A percentile compares a stretch with the other conserved stretches of the same genome.
Conservation (phyloP, 371 early-diverging fungal species). For the Agmasoma carcini region DNA sequence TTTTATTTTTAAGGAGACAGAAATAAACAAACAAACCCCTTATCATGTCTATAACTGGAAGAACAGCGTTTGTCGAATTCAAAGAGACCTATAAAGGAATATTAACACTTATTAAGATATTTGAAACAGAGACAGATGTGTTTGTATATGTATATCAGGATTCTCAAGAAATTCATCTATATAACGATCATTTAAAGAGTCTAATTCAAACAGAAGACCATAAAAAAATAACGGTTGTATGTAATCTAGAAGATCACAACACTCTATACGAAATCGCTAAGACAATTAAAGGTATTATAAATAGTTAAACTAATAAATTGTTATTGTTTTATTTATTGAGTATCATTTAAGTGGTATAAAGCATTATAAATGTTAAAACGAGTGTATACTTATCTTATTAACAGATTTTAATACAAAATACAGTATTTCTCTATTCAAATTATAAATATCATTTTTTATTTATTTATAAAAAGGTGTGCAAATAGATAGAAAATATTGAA, state of each 20-base stretch:
- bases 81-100: slow-evolving; percentile 10
- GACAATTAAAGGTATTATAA: not conserved
- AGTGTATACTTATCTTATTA: no score
- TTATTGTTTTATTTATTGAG: not conserved
- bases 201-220: slow-evolving; percentile 5
- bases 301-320: not conserved
- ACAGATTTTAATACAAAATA: not conserved
- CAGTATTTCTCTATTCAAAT: no score
- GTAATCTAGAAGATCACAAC: slow-evolving; percentile 31
- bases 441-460: no score
- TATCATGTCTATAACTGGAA: slow-evolving; percentile 1
- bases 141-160: slow-evolving; percentile 40
- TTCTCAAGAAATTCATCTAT: slow-evolving; percentile 29
- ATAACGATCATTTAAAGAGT: slow-evolving; percentile 26
- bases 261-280: slow-evolving; percentile 16
- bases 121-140: slow-evolving; percentile 35
- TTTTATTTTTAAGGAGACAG: no score
- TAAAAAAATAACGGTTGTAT: slow-evolving; percentile 19
- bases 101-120: slow-evolving; percentile 28
- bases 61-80: slow-evolving; percentile 37
- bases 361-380: no score
- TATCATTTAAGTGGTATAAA: not conserved
- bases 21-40: no score
- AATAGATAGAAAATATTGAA: no score
- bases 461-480: no score